Evolutionary conservation across 257 asterid species (phyloP), one percentile per base, ranked within the genome.

Genomic region (Solanum neorickii): DNA sequence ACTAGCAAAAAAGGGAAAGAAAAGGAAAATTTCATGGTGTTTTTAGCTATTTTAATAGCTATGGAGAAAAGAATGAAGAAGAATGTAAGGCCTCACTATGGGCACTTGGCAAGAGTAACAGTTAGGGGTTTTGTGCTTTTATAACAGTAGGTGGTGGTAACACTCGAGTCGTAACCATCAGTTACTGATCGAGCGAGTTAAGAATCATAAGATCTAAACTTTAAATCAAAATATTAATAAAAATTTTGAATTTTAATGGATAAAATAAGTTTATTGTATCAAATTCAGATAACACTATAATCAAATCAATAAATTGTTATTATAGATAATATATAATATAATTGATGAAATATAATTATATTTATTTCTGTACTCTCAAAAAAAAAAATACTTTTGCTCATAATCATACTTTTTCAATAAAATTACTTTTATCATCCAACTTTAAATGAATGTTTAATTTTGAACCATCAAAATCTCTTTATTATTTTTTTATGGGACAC

Each of bases 11-110:
- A 85, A 75, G 92, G 85, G 68, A 87, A 59, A 11, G 39, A 83
- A 35, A 91, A 86, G 86, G 60, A 69, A 5, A 77, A 42, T 89
- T 88, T 92, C 88, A 87, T 91, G 65, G 74, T 68, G 41, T 5
- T n/a, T n/a, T 68, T 77, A 47, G 68, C 29, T 80, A 80, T 74
- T 74, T 69, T 74, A 9, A 1, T 35, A 74, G 44, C 84, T 80
- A 1, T 7, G 41, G 41, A 56, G 85, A 49, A 80, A 47, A 78
- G 60, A 44, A 74, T 39, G 14, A 31, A 35, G 46, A 37, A 12
- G 35, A 12, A 56, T 27, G 84, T 80, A 2, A 29, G 16, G 65
- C 44, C 44, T 80, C 6, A 80, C 68, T 47, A 27, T 47, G 39
- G 84, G 85, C 85, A 80, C 66, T 47, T 9, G 11, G 44, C 68